Base-by-base conservation (phyloP, 208 protist genomes). In the Leishmania martiniquensis region DNA sequence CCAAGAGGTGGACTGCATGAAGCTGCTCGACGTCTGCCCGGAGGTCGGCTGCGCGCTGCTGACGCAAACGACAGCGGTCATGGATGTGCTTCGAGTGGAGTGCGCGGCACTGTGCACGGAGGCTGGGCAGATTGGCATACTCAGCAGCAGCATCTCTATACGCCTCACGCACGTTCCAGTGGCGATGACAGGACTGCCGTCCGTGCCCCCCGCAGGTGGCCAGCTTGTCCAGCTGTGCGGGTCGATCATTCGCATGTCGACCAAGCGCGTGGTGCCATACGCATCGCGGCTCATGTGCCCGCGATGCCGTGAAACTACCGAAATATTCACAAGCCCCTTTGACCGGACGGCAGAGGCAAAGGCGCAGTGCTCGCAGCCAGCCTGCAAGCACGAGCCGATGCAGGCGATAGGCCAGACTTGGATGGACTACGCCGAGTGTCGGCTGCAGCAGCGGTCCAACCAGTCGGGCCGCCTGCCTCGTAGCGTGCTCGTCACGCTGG, bases 391-490 rank as follows among this genome's bases (percentile, higher is more conserved):
- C 67, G 93, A 94, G 81, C 87, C 84, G 72, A 76, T 96, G 75
- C 88, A 94, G 66, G 78, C 87, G n/a, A 88, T 93, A 6, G 87
- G 89, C 1, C 89, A 95, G 66, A 85, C 90, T 10, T 96, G 90
- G 91, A 96, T 97, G 92, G 93, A 97, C 87, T 96, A 96, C 82
- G 91, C 89, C 57, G 91, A 97, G 85, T 96, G 93, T 75, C 91
- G 91, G 1, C 89, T 97, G 77, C 93, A 97, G 87, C 93, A 93
- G 87, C 90, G 92, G 57, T 90, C 89, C 34, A 90, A 89, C 71
- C 83, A 89, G 72, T 89, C 87, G 1, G 93, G 93, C 12, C 81
- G 84, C 25, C 86, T 97, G 44, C 93, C 93, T 6, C 91, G 91
- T 67, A 95, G 86, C 73, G 78, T 97, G 9, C 84, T 91, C 49